Evolutionary conservation across 164 flowering plant genomes (phyloP).

Genomic region (Tetrastigma voinierianum): DNA sequence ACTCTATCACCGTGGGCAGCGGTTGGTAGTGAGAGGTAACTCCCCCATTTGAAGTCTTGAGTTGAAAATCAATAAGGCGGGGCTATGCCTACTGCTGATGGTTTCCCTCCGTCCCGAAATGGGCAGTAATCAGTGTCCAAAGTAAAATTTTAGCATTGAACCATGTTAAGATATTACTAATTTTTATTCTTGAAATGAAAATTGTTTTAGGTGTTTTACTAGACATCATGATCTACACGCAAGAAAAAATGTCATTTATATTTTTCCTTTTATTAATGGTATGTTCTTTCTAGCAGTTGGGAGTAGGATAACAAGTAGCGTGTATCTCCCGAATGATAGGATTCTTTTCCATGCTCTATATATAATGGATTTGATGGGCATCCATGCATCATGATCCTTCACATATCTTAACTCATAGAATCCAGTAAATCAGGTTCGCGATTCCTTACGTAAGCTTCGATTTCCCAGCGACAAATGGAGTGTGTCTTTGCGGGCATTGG

Average conservation of each 20-base stretch:
- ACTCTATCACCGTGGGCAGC: no score
- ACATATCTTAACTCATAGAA: slow-evolving; percentile 81
- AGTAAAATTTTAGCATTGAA: no score
- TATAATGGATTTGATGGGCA: slow-evolving; percentile 82
- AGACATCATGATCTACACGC: not conserved
- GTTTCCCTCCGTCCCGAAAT: no score
- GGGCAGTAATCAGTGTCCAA: no score
- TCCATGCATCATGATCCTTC: slow-evolving; percentile 92
- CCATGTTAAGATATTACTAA: not conserved
- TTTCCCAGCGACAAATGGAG: slow-evolving; percentile 54
- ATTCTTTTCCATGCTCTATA: slow-evolving; percentile 59
- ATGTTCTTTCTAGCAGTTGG: slow-evolving; percentile 59
- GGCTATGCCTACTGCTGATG: no score
- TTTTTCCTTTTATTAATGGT: slow-evolving; percentile 4
- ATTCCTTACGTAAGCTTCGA: slow-evolving; percentile 37
- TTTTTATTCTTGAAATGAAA: not conserved
- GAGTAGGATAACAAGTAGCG: slow-evolving; percentile 87
- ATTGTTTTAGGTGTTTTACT: no score
- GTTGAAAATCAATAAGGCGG: no score
- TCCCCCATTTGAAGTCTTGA: no score
- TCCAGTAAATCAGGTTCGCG: slow-evolving; percentile 64
- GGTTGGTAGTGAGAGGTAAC: no score
- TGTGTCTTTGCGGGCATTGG: slow-evolving; percentile 36
- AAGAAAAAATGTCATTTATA: not conserved
- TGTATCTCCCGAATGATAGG: slow-evolving; percentile 72